These are phyloP conservation scores for Penicillium chermesinum DNA, from an alignment of 495 filamentous ascomycete genomes.

Conservation along the genomic window DNA sequence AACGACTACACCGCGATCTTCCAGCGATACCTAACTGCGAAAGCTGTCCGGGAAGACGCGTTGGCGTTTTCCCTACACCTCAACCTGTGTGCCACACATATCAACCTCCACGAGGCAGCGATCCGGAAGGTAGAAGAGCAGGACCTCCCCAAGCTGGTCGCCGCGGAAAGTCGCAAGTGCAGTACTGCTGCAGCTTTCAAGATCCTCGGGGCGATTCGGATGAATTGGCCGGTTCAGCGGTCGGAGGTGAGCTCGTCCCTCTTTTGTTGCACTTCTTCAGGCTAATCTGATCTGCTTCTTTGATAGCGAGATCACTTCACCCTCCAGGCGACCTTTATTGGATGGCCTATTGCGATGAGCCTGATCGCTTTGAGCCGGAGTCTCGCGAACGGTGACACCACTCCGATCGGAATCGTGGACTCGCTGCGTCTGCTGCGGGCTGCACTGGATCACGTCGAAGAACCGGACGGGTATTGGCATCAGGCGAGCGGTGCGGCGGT, in stretches of 20 bases:
- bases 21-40: slow-evolving; percentile 3
- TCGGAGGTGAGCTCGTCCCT: slow-evolving; percentile 1
- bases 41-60: slow-evolving; percentile 2
- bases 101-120: slow-evolving; percentile 3
- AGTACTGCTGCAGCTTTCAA: slow-evolving; percentile 1
- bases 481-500: slow-evolving; percentile 2
- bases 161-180: slow-evolving; percentile 2
- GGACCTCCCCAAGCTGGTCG: slow-evolving; percentile 2
- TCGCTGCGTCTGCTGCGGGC: slow-evolving; percentile 1
- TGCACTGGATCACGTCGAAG: slow-evolving; percentile 2
- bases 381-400: slow-evolving; percentile 3
- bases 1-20: slow-evolving; percentile 3
- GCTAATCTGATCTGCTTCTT: background rate
- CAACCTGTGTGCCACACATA: slow-evolving; percentile 4
- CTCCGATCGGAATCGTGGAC: slow-evolving; percentile 2
- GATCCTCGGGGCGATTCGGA: slow-evolving; percentile 3
- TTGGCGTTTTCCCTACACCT: slow-evolving; percentile 3
- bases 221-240: slow-evolving; percentile 1
- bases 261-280: slow-evolving; percentile 1
- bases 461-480: slow-evolving; percentile 3
- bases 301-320: slow-evolving; percentile 3
- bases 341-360: slow-evolving; percentile 3
- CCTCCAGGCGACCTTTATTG: slow-evolving; percentile 1
- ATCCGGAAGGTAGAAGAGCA: slow-evolving; percentile 2
- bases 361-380: slow-evolving; percentile 2